Evolutionary conservation across 2,329 filamentous ascomycete species (phyloP).

Genomic region (Hirsutella rhossiliensis): DNA sequence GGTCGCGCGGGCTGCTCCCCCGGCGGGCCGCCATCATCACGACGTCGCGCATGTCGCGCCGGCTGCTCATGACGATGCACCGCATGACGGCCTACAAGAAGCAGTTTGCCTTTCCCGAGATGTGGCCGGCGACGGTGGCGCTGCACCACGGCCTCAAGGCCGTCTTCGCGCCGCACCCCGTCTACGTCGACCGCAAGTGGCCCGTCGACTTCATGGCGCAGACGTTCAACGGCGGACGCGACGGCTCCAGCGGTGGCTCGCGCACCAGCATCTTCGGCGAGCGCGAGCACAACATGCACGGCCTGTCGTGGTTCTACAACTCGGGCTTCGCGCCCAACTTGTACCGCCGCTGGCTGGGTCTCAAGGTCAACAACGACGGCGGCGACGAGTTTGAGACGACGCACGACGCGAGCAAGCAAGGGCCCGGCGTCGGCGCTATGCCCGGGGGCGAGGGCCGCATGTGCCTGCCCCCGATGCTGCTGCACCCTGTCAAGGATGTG

Average conservation of each 20-base stretch:
- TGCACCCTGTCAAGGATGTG: conserved; percentile 79
- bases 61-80: conserved; percentile 79
- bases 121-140: conserved; percentile 84
- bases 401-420: conserved; percentile 38
- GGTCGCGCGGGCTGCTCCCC: conserved; percentile 44
- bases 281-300: conserved; percentile 77
- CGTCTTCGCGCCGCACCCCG: conserved; percentile 79
- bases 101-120: conserved; percentile 88
- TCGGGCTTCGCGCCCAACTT: conserved; percentile 70
- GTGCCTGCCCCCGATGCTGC: conserved; percentile 80
- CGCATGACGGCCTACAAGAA: conserved; percentile 74
- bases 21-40: conserved; percentile 85
- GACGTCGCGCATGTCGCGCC: conserved; percentile 68
- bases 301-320: conserved; percentile 87
- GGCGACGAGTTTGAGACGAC: conserved; percentile 64
- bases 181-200: conserved; percentile 83
- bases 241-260: conserved; percentile 63
- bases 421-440: conserved; percentile 37
- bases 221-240: conserved; percentile 68
- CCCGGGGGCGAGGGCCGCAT: conserved; percentile 67
- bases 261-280: conserved; percentile 67
- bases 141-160: conserved; percentile 90
- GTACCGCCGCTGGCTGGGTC: conserved; percentile 77
- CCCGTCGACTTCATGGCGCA: conserved; percentile 64
- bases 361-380: conserved; percentile 66